These are phyloP conservation scores for Rhodotorula graminis DNA, from an alignment of 768 basidiomycete genomes.

Conservation along the genomic window DNA sequence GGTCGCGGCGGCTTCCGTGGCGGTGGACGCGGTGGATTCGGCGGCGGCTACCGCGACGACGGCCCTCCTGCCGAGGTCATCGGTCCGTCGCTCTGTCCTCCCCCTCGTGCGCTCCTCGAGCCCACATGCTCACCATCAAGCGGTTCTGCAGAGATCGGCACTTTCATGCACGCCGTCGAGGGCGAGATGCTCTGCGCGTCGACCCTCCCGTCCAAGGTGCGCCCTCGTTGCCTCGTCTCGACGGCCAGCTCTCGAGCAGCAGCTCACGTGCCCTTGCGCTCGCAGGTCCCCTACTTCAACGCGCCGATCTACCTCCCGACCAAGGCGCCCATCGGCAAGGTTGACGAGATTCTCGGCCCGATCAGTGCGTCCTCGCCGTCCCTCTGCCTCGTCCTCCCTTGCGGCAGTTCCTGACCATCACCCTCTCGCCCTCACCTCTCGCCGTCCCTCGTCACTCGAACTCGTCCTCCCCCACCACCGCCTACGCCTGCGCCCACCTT, in stretches of 20 bases:
- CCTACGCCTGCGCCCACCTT: too few species aligned
- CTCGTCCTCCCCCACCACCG: neutral
- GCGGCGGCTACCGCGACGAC: constrained; percentile 44
- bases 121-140: neutral
- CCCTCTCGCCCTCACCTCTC: too few species aligned
- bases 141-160: constrained; percentile 40
- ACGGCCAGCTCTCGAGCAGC: too few species aligned
- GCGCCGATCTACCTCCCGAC: constrained; percentile 96
- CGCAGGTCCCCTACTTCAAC: constrained; percentile 83
- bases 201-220: constrained; percentile 68
- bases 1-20: constrained; percentile 44
- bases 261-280: neutral
- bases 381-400: neutral
- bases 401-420: too few species aligned
- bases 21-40: constrained; percentile 48
- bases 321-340: constrained; percentile 90
- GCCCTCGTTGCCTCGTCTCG: neutral
- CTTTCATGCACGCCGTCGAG: constrained; percentile 91
- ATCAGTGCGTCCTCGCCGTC: constrained; percentile 61
- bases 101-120: neutral
- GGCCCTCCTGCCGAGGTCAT: constrained; percentile 52
- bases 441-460: too few species aligned
- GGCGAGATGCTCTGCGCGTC: constrained; percentile 96
- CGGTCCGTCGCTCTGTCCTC: constrained; percentile 45
- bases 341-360: constrained; percentile 98